Percentiles rank a stretch among this genome's conserved stretches.
phyloP scores from a whole-genome alignment of 306 rosid species.

The Citrullus mucosospermus region DNA sequence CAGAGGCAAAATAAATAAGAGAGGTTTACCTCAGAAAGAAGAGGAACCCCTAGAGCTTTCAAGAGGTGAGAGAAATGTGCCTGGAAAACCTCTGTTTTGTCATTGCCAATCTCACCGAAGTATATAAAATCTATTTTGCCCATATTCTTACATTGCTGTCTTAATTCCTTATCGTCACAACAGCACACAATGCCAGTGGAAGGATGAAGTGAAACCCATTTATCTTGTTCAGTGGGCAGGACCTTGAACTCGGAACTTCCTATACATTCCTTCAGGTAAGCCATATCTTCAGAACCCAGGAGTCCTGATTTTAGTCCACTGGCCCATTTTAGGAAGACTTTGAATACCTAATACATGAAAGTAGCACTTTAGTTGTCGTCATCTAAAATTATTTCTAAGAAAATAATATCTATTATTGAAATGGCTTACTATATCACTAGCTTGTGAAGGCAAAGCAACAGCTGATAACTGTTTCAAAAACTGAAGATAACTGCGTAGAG shows the following conservation, averaged over 20 bases:
- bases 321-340: slow-evolving; percentile 67
- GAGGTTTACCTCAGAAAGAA: slow-evolving; percentile 71
- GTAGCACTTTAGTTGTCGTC: slow-evolving; percentile 13
- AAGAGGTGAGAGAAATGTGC: slow-evolving; percentile 44
- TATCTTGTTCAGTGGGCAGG: slow-evolving; percentile 85
- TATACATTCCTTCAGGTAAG: slow-evolving; percentile 55
- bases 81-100: slow-evolving; percentile 30
- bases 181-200: slow-evolving; percentile 77
- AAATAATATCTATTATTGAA: not conserved
- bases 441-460: slow-evolving; percentile 56
- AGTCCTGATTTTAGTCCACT: slow-evolving; percentile 58
- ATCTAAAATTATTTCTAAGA: slow-evolving; percentile 7
- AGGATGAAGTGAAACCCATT: slow-evolving; percentile 87
- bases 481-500: slow-evolving; percentile 59
- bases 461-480: slow-evolving; percentile 67
- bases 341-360: slow-evolving; percentile 44
- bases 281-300: slow-evolving; percentile 39
- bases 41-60: slow-evolving; percentile 68
- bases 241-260: slow-evolving; percentile 37
- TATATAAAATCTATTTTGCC: slow-evolving; percentile 51
- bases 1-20: not conserved
- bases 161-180: slow-evolving; percentile 58
- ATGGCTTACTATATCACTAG: slow-evolving; percentile 55
- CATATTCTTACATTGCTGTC: slow-evolving; percentile 52
- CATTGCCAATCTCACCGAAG: slow-evolving; percentile 42